A percentile compares a stretch with the other conserved stretches of the same genome.
These are phyloP conservation scores for Trichoderma sp. DNA, from an alignment of 2,329 filamentous ascomycete genomes.

Conservation along the genomic window DNA sequence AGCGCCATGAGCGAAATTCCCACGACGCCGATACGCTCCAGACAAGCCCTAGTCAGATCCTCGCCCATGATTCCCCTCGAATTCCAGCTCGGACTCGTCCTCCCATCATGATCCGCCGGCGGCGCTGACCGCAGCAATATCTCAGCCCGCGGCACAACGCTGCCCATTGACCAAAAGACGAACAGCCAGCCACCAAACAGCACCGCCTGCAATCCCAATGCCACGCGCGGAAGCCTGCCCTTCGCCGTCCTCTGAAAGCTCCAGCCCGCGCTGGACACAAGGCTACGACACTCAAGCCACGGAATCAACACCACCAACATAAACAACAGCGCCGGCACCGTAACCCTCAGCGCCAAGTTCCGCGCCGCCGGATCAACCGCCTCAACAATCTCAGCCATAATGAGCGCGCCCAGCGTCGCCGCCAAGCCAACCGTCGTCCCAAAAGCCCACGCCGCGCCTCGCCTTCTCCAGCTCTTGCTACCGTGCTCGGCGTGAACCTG, in stretches of 20 bases:
- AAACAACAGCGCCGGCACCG: constrained; percentile 69
- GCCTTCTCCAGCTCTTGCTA: constrained; percentile 51
- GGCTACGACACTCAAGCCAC: constrained; percentile 72
- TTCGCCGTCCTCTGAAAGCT: constrained; percentile 60
- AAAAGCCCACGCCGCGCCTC: constrained; percentile 66
- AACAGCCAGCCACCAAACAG: constrained; percentile 70
- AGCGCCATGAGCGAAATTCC: constrained; percentile 85
- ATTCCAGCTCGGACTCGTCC: background rate
- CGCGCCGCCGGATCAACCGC: constrained; percentile 68
- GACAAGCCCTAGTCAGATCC: constrained; percentile 53
- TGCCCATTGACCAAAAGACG: constrained; percentile 75
- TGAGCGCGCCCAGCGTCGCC: constrained; percentile 74
- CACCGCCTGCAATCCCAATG: constrained; percentile 64
- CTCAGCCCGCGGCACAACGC: constrained; percentile 52
- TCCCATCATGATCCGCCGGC: constrained; percentile 2
- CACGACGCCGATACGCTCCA: constrained; percentile 77
- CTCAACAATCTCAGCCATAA: constrained; percentile 82
- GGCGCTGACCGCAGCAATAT: constrained; percentile 20
- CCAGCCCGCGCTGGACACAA: constrained; percentile 60
- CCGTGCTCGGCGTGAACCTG: constrained; percentile 62
- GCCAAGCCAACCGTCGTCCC: constrained; percentile 76
- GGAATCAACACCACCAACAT: constrained; percentile 75
- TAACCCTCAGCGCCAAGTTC: constrained; percentile 66
- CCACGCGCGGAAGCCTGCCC: constrained; percentile 57
- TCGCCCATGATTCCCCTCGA: constrained; percentile 28